A percentile compares a stretch with the other conserved stretches of the same genome.
Conservation (phyloP, 305 asterid genomes). For the Solanum aculeatissimum region DNA sequence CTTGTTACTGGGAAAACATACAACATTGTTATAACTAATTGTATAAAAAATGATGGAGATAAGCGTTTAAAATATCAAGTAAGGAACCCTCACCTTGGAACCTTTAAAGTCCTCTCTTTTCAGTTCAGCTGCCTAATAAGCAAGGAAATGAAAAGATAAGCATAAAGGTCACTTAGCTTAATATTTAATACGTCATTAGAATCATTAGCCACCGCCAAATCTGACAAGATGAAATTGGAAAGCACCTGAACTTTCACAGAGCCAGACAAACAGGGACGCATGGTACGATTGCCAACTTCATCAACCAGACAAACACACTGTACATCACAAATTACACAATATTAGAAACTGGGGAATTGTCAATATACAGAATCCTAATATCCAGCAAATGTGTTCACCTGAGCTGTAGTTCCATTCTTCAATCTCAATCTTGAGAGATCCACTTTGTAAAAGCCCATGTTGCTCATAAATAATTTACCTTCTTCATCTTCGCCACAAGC, state of each 20-base stretch:
- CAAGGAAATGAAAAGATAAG: slow-evolving; percentile 13
- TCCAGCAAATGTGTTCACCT: slow-evolving; percentile 31
- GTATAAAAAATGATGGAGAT: background rate
- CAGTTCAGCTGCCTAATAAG: slow-evolving; percentile 73
- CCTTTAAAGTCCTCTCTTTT: slow-evolving; percentile 68
- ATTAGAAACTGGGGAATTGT: background rate
- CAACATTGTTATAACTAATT: background rate
- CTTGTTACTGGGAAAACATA: background rate
- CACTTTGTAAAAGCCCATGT: slow-evolving; percentile 60
- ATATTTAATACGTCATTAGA: slow-evolving; percentile 1
- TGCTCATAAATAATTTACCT: slow-evolving; percentile 61
- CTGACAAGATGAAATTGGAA: background rate
- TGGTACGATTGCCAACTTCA: slow-evolving; percentile 83
- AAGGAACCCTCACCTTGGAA: slow-evolving; percentile 53
- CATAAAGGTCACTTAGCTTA: slow-evolving; percentile 1
- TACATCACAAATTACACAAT: background rate
- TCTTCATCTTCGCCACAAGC: slow-evolving; percentile 89
- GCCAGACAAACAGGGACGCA: slow-evolving; percentile 90
- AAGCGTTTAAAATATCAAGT: background rate
- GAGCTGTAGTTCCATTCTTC: slow-evolving; percentile 72
- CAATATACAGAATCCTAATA: background rate
- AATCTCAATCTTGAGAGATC: slow-evolving; percentile 74
- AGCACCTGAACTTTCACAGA: slow-evolving; percentile 93
- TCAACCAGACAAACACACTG: slow-evolving; percentile 99
- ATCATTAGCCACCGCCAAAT: background rate